Percentiles rank a stretch among this genome's conserved stretches.
Evolutionary conservation across 164 flowering plant genomes (phyloP).

Genomic region (Dillenia suffruticosa): DNA sequence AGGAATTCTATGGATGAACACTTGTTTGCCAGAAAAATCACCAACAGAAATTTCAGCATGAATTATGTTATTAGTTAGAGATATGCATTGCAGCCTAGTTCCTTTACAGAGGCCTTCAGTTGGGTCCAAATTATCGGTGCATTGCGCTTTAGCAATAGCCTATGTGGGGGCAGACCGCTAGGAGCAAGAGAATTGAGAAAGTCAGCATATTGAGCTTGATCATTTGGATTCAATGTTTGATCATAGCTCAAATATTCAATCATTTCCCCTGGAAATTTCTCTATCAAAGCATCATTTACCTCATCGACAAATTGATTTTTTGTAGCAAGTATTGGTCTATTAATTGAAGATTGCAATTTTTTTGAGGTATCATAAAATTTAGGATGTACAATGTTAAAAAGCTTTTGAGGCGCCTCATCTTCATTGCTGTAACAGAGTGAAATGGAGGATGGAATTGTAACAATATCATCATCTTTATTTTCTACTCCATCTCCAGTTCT

Average conservation of each 20-base stretch:
- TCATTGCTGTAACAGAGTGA: not conserved
- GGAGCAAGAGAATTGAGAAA: not conserved
- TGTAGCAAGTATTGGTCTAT: not conserved
- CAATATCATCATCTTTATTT: not conserved
- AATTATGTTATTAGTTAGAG: constrained; percentile 4
- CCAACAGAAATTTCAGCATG: constrained; percentile 14
- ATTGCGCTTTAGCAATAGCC: constrained; percentile 1
- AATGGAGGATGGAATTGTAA: not conserved
- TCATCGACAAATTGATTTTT: constrained; percentile 7
- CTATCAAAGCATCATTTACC: constrained; percentile 4
- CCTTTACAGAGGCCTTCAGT: constrained; percentile 14
- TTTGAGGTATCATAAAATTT: not conserved
- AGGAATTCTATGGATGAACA: constrained; percentile 9
- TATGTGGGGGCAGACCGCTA: constrained; percentile 7
- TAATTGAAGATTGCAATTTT: not conserved
- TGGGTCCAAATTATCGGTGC: constrained; percentile 11
- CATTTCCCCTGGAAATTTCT: not conserved
- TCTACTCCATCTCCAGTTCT: constrained; percentile 12
- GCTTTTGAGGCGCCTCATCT: not conserved
- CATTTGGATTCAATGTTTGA: not conserved
- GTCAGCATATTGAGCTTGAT: not conserved
- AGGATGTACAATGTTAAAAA: not conserved
- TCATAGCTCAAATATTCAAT: not conserved
- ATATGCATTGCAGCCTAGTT: constrained; percentile 7
- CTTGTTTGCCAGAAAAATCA: not conserved